Percentiles rank a stretch among this genome's conserved stretches.
Conservation (phyloP, 202 grass and related monocot species). For the Zizania palustris region DNA sequence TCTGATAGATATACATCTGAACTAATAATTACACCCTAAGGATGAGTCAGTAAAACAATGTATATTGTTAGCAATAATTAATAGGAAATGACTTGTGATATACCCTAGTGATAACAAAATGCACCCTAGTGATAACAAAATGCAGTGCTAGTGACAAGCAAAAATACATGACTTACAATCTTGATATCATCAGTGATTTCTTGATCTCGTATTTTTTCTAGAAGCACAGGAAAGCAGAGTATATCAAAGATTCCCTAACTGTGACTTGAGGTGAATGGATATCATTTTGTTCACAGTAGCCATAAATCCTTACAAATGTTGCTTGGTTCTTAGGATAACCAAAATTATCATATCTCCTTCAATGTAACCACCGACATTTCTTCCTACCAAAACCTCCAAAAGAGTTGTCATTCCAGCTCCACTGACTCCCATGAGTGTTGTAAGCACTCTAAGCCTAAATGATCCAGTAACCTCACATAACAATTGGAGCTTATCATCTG, state of each 20-base stretch:
- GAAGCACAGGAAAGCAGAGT: conserved; percentile 86
- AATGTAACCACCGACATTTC: conserved; percentile 98
- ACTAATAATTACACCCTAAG: not conserved
- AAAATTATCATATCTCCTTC: conserved; percentile 93
- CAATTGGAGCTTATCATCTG: conserved; percentile 85
- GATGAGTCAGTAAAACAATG: not conserved
- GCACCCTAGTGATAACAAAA: no score
- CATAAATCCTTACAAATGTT: no score
- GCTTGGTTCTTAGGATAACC: no score
- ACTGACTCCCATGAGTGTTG: conserved; percentile 99
- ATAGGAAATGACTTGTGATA: conserved; percentile 1
- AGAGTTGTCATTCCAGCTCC: conserved; percentile 97
- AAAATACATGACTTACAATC: conserved; percentile 60
- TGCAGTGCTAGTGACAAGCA: not conserved
- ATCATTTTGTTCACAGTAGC: no score
- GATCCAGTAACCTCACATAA: conserved; percentile 81
- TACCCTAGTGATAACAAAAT: not conserved
- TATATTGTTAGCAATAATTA: not conserved
- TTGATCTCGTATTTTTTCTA: conserved; percentile 66
- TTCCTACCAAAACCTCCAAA: conserved; percentile 95
- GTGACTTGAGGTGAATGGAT: no score
- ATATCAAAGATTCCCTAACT: no score
- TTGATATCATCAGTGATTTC: conserved; percentile 80
- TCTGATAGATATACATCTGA: not conserved
- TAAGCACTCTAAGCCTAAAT: conserved; percentile 84